These are phyloP conservation scores for Singerocomus rubriflavus DNA, from an alignment of 1,284 basidiomycete genomes.

Conservation along the genomic window DNA sequence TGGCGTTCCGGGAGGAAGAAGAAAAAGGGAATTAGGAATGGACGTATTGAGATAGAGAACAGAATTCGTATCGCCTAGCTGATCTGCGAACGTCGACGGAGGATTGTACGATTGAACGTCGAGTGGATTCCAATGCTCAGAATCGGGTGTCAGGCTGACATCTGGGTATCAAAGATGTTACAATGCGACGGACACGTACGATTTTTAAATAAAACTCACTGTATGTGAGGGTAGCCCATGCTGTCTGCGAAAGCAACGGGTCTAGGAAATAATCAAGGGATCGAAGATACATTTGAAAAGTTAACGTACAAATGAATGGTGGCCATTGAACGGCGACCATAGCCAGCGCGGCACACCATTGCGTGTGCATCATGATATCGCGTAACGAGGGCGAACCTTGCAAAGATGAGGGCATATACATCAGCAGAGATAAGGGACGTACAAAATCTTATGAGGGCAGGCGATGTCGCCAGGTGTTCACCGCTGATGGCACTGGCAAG, in stretches of 20 bases:
- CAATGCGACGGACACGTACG: conserved; percentile 3
- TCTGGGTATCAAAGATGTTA: conserved; percentile 47
- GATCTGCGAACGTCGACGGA: conserved; percentile 63
- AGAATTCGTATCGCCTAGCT: conserved; percentile 67
- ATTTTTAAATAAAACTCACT: conserved; percentile 50
- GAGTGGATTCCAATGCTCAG: conserved; percentile 64
- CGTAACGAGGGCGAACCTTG: conserved; percentile 88
- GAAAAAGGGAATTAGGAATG: conserved; percentile 71
- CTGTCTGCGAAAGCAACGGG: conserved; percentile 79
- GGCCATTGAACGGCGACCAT: conserved; percentile 98
- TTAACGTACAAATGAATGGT: conserved; percentile 75
- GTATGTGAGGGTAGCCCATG: conserved; percentile 85
- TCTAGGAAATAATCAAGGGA: conserved; percentile 47
- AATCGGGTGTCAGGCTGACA: conserved; percentile 54
- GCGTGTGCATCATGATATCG: conserved; percentile 90
- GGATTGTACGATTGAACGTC: conserved; percentile 58
- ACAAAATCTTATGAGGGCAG: conserved; percentile 89
- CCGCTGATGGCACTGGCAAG: conserved; percentile 92
- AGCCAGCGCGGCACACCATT: conserved; percentile 82
- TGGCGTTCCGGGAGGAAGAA: conserved; percentile 58
- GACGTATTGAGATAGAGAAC: conserved; percentile 74
- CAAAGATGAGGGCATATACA: conserved; percentile 16
- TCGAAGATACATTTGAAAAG: not conserved
- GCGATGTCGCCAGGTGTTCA: conserved; percentile 79
- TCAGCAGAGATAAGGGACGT: conserved; percentile 32